A percentile compares a stretch with the other conserved stretches of the same genome.
phyloP scores from a whole-genome alignment of 2,329 filamentous ascomycete species.

The Diaporthe ampelina region DNA sequence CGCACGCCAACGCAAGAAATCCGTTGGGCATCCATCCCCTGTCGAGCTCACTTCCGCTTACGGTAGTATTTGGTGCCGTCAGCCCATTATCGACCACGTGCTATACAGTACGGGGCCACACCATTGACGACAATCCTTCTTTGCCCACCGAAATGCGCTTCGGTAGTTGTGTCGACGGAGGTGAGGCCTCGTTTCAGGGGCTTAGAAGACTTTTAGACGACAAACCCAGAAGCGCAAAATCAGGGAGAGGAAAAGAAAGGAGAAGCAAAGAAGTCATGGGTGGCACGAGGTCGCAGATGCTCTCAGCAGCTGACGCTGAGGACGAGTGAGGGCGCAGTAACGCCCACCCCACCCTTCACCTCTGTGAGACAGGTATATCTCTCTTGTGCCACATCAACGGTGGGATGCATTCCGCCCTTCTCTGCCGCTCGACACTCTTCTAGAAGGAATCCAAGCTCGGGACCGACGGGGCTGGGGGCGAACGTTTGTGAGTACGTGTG shows the following conservation, averaged over 20 bases:
- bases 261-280: background rate
- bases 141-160: conserved; percentile 1
- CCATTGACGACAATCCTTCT: conserved; percentile 18
- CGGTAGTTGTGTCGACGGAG: conserved; percentile 24
- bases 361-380: conserved; percentile 29
- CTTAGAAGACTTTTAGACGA: background rate
- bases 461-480: conserved; percentile 7
- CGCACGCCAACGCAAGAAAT: background rate
- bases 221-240: background rate
- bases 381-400: conserved; percentile 25
- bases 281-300: conserved; percentile 26
- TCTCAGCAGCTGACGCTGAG: background rate
- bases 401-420: conserved; percentile 26
- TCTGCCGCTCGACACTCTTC: conserved; percentile 19
- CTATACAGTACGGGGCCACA: conserved; percentile 20
- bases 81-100: conserved; percentile 26
- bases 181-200: conserved; percentile 15
- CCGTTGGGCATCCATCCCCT: conserved; percentile 20
- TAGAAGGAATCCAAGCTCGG: conserved; percentile 24
- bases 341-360: background rate
- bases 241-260: background rate
- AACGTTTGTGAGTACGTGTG: background rate
- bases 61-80: conserved; percentile 8
- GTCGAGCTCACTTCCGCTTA: conserved; percentile 13
- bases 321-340: background rate